phyloP scores from a whole-genome alignment of 345 rosid genomes.

The Kandelia obovata region DNA sequence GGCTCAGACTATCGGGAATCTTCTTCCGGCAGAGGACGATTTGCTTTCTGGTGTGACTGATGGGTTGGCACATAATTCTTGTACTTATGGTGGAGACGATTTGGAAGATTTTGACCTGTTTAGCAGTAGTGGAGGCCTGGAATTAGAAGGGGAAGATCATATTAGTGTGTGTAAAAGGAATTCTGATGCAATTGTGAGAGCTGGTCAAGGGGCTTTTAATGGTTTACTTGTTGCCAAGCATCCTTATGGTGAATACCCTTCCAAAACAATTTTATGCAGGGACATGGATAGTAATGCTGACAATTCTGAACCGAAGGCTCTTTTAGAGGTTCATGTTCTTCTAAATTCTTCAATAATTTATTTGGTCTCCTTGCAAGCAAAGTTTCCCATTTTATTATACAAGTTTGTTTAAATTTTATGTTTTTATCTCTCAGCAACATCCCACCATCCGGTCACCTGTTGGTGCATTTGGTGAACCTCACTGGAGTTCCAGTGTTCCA shows the following conservation, averaged over 20 bases:
- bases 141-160: conserved; percentile 58
- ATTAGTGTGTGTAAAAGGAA: conserved; percentile 22
- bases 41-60: conserved; percentile 84
- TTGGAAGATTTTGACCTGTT: conserved; percentile 84
- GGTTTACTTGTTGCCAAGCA: conserved; percentile 55
- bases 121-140: conserved; percentile 92
- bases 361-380: background rate
- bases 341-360: background rate
- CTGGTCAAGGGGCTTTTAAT: conserved; percentile 42
- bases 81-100: conserved; percentile 39
- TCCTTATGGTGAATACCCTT: conserved; percentile 61
- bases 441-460: conserved; percentile 21
- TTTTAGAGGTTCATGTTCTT: conserved; percentile 64
- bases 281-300: conserved; percentile 69
- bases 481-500: conserved; percentile 54
- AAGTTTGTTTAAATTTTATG: conserved; percentile 6
- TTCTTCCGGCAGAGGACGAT: conserved; percentile 93
- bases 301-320: conserved; percentile 67
- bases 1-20: conserved; percentile 87
- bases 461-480: conserved; percentile 20
- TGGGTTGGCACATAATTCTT: conserved; percentile 39
- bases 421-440: conserved; percentile 37
- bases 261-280: conserved; percentile 83
- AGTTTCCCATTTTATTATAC: background rate
- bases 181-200: conserved; percentile 27